A percentile compares a stretch with the other conserved stretches of the same genome.
These are phyloP conservation scores for Penicillium thymicola DNA, from an alignment of 2,329 filamentous ascomycete species.

Conservation along the genomic window DNA sequence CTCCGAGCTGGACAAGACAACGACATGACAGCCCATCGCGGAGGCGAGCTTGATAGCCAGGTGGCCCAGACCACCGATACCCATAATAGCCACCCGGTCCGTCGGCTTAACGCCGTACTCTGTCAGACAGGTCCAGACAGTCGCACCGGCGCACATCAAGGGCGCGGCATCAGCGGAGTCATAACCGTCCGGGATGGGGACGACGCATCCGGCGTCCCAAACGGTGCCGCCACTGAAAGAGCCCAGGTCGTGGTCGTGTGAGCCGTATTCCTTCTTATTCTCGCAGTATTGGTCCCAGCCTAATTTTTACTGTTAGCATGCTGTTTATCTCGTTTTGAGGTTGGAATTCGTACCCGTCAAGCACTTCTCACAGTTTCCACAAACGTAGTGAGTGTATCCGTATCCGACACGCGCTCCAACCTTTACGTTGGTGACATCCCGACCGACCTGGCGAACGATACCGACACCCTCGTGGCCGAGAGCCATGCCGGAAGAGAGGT, in stretches of 20 bases:
- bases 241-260: constrained; percentile 32
- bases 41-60: constrained; percentile 67
- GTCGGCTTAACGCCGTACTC: constrained; percentile 61
- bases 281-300: constrained; percentile 35
- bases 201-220: constrained; percentile 35
- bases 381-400: constrained; percentile 35
- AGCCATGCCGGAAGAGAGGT: constrained; percentile 19
- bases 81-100: constrained; percentile 66
- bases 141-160: constrained; percentile 40
- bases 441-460: constrained; percentile 49
- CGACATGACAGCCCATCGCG: constrained; percentile 63
- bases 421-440: constrained; percentile 46
- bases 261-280: constrained; percentile 32
- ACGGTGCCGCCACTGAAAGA: constrained; percentile 32
- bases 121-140: constrained; percentile 56
- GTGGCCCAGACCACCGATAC: constrained; percentile 69
- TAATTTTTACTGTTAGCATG: neutral
- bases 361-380: constrained; percentile 37
- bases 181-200: constrained; percentile 38
- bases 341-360: constrained; percentile 21
- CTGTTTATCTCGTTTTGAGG: neutral
- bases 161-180: constrained; percentile 32
- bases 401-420: constrained; percentile 41
- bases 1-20: constrained; percentile 29
- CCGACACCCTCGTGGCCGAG: constrained; percentile 58